Base-by-base conservation (phyloP, 805 yeast genomes). In the Kazachstania viticola region DNA sequence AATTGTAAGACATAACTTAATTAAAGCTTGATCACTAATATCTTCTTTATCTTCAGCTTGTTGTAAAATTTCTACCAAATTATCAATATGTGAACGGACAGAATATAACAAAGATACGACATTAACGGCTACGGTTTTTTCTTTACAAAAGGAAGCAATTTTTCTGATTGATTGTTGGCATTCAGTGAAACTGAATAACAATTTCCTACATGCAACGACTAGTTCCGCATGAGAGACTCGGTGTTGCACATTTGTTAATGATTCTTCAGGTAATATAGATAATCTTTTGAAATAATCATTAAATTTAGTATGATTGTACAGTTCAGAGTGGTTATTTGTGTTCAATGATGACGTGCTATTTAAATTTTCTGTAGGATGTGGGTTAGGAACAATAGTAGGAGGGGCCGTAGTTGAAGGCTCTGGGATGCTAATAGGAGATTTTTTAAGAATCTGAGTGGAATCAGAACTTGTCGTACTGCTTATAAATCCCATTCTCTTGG, bases 401-500 rank as follows among this genome's bases (percentile, higher is more conserved):
- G 29, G 13, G 9, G 23, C 17, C 6, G 14, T 15, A 15, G n/a
- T n/a, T 13, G 24, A 4, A 11, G 23, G 19, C 25, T 23, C 25
- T 9, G 7, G 14, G 8, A 6, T 6, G 14, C 14, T 9, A n/a
- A n/a, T n/a, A 8, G 7, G 8, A 9, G 25, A 9, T 6, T n/a
- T 9, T 9, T 23, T n/a, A 23, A 9, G 7, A 6, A 6, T n/a
- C 6, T 9, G 14, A 6, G 7, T 8, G 14, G 14, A 9, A 6
- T 9, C 14, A 9, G 11, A 9, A n/a, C n/a, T 23, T 23, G 9
- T 7, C 14, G 25, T 23, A 23, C 14, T 38, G 25, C 40, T 47
- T 24, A 79, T 73, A 33, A 79, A 68, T 0, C 87, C 88, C 85
- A 77, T 79, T 39, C 88, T 61, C 47, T 79, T 73, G 0, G 82